Percentiles rank a stretch among this genome's conserved stretches.
Conservation (phyloP, 2,329 filamentous ascomycete species). For the Lachnellula occidentalis region DNA sequence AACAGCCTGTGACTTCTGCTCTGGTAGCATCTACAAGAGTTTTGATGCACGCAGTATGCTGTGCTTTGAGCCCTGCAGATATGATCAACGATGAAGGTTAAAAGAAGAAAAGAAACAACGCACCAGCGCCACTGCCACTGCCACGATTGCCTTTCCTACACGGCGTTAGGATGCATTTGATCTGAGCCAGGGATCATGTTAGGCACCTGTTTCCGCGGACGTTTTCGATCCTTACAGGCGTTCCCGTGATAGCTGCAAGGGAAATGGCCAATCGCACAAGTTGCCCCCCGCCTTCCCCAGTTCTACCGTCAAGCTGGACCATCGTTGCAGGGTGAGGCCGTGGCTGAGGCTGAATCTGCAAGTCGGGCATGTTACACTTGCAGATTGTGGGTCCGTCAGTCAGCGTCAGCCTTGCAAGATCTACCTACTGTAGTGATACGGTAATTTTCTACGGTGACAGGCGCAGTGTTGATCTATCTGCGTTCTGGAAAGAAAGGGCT, state of each 20-base stretch:
- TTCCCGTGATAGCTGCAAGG: conserved; percentile 50
- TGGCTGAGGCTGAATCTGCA: not conserved
- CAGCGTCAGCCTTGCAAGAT: not conserved
- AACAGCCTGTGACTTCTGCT: conserved; percentile 46
- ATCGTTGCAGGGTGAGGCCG: no score
- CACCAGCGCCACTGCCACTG: conserved; percentile 22
- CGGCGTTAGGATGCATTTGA: no score
- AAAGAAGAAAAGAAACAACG: not conserved
- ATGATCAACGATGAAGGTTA: not conserved
- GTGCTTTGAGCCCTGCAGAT: conserved; percentile 49
- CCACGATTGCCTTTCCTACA: no score
- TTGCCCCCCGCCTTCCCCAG: conserved; percentile 58
- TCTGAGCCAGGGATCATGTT: not conserved
- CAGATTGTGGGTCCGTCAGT: not conserved
- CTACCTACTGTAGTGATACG: not conserved
- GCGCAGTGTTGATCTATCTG: not conserved
- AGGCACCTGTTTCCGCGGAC: conserved; percentile 48
- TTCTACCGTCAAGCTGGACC: conserved; percentile 49
- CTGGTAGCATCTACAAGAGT: conserved; percentile 48
- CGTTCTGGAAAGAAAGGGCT: no score
- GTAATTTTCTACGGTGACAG: not conserved
- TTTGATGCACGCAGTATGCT: conserved; percentile 52
- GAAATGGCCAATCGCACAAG: conserved; percentile 51
- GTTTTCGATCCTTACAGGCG: conserved; percentile 47
- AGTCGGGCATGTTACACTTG: not conserved